Evolutionary conservation across 169 alveolate species (phyloP).

Genomic region (Plasmodium knowlesi): DNA sequence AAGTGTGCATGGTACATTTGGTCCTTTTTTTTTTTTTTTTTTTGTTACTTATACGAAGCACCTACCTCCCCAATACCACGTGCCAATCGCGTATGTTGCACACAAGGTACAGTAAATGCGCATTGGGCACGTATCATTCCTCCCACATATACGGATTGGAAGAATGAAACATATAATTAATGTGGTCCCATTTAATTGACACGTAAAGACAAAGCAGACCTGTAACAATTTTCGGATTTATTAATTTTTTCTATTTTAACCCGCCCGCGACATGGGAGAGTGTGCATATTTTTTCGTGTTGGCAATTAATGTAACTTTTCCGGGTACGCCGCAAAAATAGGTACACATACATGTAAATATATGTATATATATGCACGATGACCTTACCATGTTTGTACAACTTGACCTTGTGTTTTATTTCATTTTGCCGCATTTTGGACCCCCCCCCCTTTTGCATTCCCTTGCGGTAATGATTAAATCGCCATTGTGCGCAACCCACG

Average conservation of each 20-base stretch:
- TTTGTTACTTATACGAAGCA: background rate
- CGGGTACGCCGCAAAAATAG: background rate
- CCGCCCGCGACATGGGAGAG: background rate
- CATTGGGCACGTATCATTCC: background rate
- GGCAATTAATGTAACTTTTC: background rate
- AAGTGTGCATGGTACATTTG: background rate
- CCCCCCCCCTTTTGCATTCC: background rate
- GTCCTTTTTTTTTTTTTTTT: background rate
- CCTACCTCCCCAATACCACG: background rate
- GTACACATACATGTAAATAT: background rate
- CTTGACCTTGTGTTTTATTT: background rate
- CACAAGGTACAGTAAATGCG: background rate
- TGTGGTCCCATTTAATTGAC: background rate
- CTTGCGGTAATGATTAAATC: background rate
- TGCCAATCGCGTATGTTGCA: background rate
- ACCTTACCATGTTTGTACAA: background rate
- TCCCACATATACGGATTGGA: background rate
- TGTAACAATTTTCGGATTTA: background rate
- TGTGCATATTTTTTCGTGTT: background rate
- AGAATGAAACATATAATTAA: background rate
- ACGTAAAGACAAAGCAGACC: background rate
- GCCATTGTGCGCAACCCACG: background rate
- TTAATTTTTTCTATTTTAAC: background rate
- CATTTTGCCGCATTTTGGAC: background rate
- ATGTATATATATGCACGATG: background rate